Base-by-base conservation (phyloP, 2,329 filamentous ascomycete species). In the Byssothecium circinans region DNA sequence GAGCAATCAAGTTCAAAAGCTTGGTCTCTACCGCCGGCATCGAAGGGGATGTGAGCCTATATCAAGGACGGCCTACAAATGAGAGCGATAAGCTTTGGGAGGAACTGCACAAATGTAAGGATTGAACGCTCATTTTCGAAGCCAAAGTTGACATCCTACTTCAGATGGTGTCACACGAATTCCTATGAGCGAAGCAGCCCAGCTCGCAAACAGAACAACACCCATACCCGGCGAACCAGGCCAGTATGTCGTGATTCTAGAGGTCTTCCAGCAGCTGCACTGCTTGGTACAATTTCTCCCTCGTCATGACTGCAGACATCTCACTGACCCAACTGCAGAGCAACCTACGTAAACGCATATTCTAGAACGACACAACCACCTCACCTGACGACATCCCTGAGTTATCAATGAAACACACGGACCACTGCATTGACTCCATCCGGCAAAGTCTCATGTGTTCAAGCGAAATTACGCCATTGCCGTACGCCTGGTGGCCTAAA, bases 371-470 rank as follows among this genome's bases (percentile, higher is more conserved):
- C 4, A 22, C 32, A 8, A 29, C 23, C 10, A 25, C 23, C 10
- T 25, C 23, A 2, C 22, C 44, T 32, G 23, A 25, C 23, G 40
- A 43, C 4, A 29, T 22, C 15, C 19, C 42, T 14, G 39, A 27
- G 4, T 20, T 48, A 4, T 14, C 11, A 2, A 29, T 39, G 34
- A 48, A 43, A 14, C 45, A 48, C 20, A 20, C 43, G 12, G 45
- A 48, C n/a, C 45, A 48, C 40, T 43, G 45, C 27, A 43, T 48
- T 18, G 39, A 48, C 27, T 39, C 33, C 4, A 43, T 48, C 14
- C 45, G 45, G 8, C 45, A 48, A 19, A 43, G 40, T 30, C 40
- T 48, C n/a, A 48, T 48, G 45, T 48, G 40, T 40, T 25, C 23
- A 4, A 32, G 25, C 19, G 40, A 48, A 20, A n/a, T 48, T 15